Percentiles rank a stretch among this genome's conserved stretches.
These are phyloP conservation scores for Malus hybrid DNA, from an alignment of 331 rosid species.

Conservation along the genomic window DNA sequence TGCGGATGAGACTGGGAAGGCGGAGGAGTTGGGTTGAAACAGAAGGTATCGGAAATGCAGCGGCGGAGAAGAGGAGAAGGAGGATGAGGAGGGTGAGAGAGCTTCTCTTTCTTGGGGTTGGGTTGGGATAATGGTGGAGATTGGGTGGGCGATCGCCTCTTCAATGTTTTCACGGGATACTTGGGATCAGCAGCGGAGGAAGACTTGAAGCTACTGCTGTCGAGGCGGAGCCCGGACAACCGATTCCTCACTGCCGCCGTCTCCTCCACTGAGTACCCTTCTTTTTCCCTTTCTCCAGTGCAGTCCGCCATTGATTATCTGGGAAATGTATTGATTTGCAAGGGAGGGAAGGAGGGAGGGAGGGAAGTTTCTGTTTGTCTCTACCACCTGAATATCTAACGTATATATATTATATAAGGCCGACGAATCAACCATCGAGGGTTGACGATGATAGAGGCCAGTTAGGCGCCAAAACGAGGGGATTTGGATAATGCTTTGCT, in stretches of 20 bases:
- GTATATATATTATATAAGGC: background rate
- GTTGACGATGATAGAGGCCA: background rate
- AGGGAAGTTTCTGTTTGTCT: background rate
- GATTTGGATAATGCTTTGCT: too few species aligned
- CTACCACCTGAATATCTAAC: background rate
- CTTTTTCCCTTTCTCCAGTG: background rate
- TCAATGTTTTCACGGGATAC: background rate
- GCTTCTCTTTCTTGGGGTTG: slow-evolving; percentile 14
- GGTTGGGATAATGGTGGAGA: background rate
- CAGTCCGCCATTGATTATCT: background rate
- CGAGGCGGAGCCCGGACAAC: slow-evolving; percentile 8
- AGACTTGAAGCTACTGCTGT: background rate
- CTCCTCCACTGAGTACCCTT: background rate
- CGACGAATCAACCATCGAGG: background rate
- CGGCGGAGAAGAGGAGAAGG: slow-evolving; percentile 5
- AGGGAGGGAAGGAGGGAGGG: background rate
- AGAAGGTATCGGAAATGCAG: background rate
- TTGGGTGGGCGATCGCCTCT: background rate
- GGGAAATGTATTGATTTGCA: too few species aligned
- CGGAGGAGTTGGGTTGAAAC: background rate
- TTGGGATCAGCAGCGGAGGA: background rate
- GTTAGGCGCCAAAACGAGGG: background rate
- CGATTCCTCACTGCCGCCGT: background rate
- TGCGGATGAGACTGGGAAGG: background rate
- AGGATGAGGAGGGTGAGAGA: background rate